Evolutionary conservation across 2,329 filamentous ascomycete species (phyloP).

Genomic region (Fusarium sp.): DNA sequence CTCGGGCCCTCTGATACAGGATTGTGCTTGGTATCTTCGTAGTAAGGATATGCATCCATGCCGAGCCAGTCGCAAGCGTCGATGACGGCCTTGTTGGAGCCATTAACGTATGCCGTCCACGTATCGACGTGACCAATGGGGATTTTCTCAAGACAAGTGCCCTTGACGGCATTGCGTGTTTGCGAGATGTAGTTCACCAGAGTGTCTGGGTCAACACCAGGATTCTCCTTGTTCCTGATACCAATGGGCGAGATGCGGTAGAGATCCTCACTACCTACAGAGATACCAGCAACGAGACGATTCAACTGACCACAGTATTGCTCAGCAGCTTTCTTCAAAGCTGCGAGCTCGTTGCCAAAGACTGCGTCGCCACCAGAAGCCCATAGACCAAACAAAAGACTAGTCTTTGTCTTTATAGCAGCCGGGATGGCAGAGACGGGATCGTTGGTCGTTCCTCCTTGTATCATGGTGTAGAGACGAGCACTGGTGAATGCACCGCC

Average conservation of each 20-base stretch:
- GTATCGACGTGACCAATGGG: constrained; percentile 87
- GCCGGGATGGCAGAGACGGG: constrained; percentile 79
- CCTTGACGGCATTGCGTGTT: constrained; percentile 68
- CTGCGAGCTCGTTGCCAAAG: constrained; percentile 76
- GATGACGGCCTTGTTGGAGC: constrained; percentile 73
- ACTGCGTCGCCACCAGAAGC: constrained; percentile 69
- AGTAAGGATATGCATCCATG: constrained; percentile 87
- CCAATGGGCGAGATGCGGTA: constrained; percentile 80
- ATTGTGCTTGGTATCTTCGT: constrained; percentile 73
- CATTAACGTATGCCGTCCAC: constrained; percentile 81
- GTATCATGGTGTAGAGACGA: constrained; percentile 78
- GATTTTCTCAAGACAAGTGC: constrained; percentile 64
- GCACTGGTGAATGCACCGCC: constrained; percentile 70
- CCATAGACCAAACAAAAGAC: constrained; percentile 85
- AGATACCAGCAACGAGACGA: constrained; percentile 78
- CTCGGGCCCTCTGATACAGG: constrained; percentile 67
- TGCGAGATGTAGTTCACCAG: constrained; percentile 75
- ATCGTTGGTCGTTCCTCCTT: constrained; percentile 69
- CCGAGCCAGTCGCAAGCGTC: constrained; percentile 79
- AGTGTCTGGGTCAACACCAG: constrained; percentile 67
- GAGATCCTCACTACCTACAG: constrained; percentile 84
- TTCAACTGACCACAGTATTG: constrained; percentile 72
- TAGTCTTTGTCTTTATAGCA: constrained; percentile 80
- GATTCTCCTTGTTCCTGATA: constrained; percentile 65
- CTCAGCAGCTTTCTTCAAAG: constrained; percentile 72